These are phyloP conservation scores for Hordeum pubiflorum DNA, from an alignment of 202 grass and related monocot species.

Conservation along the genomic window DNA sequence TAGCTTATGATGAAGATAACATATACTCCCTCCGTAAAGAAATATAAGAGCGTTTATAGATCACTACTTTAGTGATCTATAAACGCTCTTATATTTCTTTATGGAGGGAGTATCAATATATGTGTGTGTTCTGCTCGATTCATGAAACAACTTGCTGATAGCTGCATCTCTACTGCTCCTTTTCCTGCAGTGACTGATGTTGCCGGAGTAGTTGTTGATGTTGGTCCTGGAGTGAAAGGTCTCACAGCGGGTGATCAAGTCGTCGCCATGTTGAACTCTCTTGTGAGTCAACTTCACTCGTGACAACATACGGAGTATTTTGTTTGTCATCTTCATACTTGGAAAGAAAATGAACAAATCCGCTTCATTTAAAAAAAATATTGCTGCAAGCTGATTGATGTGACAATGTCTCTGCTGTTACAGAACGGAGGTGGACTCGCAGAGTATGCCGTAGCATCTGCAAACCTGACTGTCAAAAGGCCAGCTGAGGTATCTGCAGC, in stretches of 20 bases:
- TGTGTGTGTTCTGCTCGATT: neutral
- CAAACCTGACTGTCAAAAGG: slow-evolving; percentile 30
- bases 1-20: neutral
- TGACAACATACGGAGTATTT: neutral
- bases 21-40: no score
- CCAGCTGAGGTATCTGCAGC: slow-evolving; percentile 41
- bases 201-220: slow-evolving; percentile 44
- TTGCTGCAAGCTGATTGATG: neutral
- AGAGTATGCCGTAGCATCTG: slow-evolving; percentile 39
- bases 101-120: no score
- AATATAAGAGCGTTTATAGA: no score
- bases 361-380: neutral
- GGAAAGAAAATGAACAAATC: no score
- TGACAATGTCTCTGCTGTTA: neutral
- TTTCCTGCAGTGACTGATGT: slow-evolving; percentile 37
- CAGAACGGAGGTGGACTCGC: slow-evolving; percentile 52
- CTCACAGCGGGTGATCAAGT: slow-evolving; percentile 54
- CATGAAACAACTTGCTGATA: neutral
- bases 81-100: no score
- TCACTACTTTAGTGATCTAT: no score
- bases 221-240: slow-evolving; percentile 43
- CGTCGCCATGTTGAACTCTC: slow-evolving; percentile 21
- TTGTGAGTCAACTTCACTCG: slow-evolving; percentile 22
- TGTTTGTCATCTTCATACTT: neutral
- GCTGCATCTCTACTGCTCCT: neutral